These are phyloP conservation scores for Pichia sp. DNA, from an alignment of 1,139 yeast genomes.

Conservation along the genomic window DNA sequence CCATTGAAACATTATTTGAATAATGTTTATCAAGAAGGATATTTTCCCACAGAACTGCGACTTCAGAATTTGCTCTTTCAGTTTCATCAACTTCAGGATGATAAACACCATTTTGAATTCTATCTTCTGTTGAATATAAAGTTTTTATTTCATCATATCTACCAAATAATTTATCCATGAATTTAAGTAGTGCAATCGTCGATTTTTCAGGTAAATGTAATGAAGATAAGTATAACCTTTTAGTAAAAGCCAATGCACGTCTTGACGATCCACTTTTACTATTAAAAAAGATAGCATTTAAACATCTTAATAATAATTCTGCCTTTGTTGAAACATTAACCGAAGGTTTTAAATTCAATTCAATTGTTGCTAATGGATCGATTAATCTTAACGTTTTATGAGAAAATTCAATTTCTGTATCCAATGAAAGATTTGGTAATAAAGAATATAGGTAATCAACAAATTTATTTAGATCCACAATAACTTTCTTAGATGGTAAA, in stretches of 20 bases:
- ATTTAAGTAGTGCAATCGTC: slow-evolving; percentile 66
- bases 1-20: slow-evolving; percentile 65
- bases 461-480: slow-evolving; percentile 64
- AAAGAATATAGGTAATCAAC: slow-evolving; percentile 65
- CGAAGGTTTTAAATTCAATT: slow-evolving; percentile 45
- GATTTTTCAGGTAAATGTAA: slow-evolving; percentile 87
- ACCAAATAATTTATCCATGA: slow-evolving; percentile 67
- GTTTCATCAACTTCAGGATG: slow-evolving; percentile 61
- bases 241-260: slow-evolving; percentile 78
- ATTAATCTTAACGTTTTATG: slow-evolving; percentile 72
- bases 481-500: slow-evolving; percentile 59
- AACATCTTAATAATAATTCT: slow-evolving; percentile 68
- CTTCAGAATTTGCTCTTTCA: slow-evolving; percentile 75
- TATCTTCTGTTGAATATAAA: slow-evolving; percentile 80
- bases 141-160: slow-evolving; percentile 67
- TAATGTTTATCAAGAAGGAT: slow-evolving; percentile 74
- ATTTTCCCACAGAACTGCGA: slow-evolving; percentile 87
- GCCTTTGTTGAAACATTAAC: slow-evolving; percentile 88
- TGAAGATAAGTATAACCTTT: slow-evolving; percentile 60
- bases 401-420: slow-evolving; percentile 80
- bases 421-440: slow-evolving; percentile 61
- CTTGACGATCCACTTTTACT: slow-evolving; percentile 64
- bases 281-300: slow-evolving; percentile 77
- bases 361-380: slow-evolving; percentile 51
- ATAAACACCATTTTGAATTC: slow-evolving; percentile 71